phyloP scores from a whole-genome alignment of 495 filamentous ascomycete genomes.

The Ascodesmis nigricans region DNA sequence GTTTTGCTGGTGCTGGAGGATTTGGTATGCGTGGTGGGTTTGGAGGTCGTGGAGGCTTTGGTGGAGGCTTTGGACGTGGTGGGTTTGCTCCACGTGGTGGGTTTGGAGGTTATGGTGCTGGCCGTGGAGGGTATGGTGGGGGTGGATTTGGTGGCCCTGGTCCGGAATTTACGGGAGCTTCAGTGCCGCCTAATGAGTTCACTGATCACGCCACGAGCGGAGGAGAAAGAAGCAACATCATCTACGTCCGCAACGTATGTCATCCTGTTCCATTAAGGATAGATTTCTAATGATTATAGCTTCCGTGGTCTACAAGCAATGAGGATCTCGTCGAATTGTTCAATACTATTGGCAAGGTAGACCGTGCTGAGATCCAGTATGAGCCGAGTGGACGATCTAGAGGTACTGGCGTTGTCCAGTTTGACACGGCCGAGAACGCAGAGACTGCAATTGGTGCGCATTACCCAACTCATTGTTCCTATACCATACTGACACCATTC shows the following conservation, averaged over 20 bases:
- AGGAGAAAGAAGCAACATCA: slow-evolving; percentile 57
- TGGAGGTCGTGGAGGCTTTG: slow-evolving; percentile 27
- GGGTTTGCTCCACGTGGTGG: slow-evolving; percentile 26
- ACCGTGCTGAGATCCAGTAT: slow-evolving; percentile 95
- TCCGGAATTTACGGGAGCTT: slow-evolving; percentile 24
- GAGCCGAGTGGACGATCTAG: slow-evolving; percentile 88
- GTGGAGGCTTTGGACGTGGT: slow-evolving; percentile 31
- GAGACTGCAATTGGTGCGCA: slow-evolving; percentile 69
- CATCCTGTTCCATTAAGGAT: neutral
- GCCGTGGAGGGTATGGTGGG: slow-evolving; percentile 31
- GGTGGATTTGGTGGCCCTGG: slow-evolving; percentile 27
- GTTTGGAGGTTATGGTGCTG: slow-evolving; percentile 33
- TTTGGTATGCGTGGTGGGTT: slow-evolving; percentile 29
- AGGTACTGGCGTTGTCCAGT: slow-evolving; percentile 86
- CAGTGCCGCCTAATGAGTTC: slow-evolving; percentile 73
- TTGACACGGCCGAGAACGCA: slow-evolving; percentile 60
- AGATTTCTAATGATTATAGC: slow-evolving; percentile 29
- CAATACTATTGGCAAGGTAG: slow-evolving; percentile 92
- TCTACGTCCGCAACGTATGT: slow-evolving; percentile 95
- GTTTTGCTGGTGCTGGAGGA: slow-evolving; percentile 53
- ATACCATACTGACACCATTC: slow-evolving; percentile 9
- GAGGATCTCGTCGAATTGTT: slow-evolving; percentile 92
- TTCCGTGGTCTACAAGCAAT: slow-evolving; percentile 97
- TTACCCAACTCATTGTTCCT: slow-evolving; percentile 1
- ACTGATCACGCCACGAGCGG: slow-evolving; percentile 83